Evolutionary conservation across 768 basidiomycete species (phyloP).

Genomic region (Collybia mongolica): DNA sequence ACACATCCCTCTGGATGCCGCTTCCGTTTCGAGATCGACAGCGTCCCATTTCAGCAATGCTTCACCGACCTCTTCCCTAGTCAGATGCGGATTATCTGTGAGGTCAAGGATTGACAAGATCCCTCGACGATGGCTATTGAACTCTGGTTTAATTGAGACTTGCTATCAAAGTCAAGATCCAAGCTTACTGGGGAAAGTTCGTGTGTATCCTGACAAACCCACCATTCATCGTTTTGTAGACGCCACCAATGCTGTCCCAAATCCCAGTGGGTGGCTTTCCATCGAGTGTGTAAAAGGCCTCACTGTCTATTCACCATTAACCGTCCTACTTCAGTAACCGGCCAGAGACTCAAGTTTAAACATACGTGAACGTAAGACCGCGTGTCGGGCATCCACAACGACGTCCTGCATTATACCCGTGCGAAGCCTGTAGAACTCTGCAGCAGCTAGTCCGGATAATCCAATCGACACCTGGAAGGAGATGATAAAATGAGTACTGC

Average conservation of each 20-base stretch:
- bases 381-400: conserved; percentile 53
- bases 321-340: neutral
- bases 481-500: neutral
- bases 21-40: conserved; percentile 45
- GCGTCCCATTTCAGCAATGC: conserved; percentile 42
- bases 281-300: conserved; percentile 49
- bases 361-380: conserved; percentile 53
- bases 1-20: conserved; percentile 43
- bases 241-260: conserved; percentile 52
- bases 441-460: conserved; percentile 51
- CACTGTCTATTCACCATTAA: conserved; percentile 35
- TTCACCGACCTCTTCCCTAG: conserved; percentile 32
- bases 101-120: conserved; percentile 45
- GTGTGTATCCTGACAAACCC: conserved; percentile 57
- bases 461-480: conserved; percentile 41
- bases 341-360: neutral
- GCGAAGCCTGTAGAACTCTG: conserved; percentile 44
- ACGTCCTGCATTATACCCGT: conserved; percentile 49
- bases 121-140: conserved; percentile 50
- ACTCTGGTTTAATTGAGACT: neutral
- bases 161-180: neutral
- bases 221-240: conserved; percentile 51
- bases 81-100: conserved; percentile 25
- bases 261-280: conserved; percentile 28
- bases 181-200: conserved; percentile 60